A percentile compares a stretch with the other conserved stretches of the same genome.
phyloP scores from a whole-genome alignment of 2,329 filamentous ascomycete genomes.

The Diplodia sapinea region DNA sequence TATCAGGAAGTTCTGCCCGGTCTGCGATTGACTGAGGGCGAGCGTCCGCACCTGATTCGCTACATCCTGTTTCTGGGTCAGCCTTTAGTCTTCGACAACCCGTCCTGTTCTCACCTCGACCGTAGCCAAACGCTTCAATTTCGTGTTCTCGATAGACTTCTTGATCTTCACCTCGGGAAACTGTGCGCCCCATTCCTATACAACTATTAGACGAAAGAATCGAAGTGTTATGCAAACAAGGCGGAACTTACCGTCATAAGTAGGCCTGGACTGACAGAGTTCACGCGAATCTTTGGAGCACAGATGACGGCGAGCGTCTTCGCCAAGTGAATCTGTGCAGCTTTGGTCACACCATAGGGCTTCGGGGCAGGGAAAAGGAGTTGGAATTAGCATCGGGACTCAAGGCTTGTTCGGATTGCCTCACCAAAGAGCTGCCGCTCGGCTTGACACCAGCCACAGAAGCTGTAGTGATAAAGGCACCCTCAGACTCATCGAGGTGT shows the following conservation, averaged over 20 bases:
- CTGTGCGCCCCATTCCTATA: conserved; percentile 55
- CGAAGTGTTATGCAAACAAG: not conserved
- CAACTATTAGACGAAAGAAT: not conserved
- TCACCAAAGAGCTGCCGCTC: conserved; percentile 62
- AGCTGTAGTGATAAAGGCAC: conserved; percentile 68
- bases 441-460: conserved; percentile 68
- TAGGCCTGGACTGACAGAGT: conserved; percentile 68
- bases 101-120: conserved; percentile 50
- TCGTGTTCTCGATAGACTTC: conserved; percentile 51
- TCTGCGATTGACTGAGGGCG: conserved; percentile 45
- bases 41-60: conserved; percentile 46
- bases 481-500: conserved; percentile 64
- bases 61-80: conserved; percentile 38
- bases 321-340: conserved; percentile 71
- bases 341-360: conserved; percentile 80
- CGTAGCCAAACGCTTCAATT: conserved; percentile 59
- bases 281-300: conserved; percentile 67
- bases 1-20: conserved; percentile 47
- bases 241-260: conserved; percentile 59
- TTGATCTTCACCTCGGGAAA: conserved; percentile 54
- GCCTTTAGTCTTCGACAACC: not conserved
- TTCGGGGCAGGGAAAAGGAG: not conserved
- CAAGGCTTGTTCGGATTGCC: not conserved
- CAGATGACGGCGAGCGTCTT: conserved; percentile 68
- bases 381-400: not conserved